Evolutionary conservation across 805 yeast species (phyloP), one percentile per base, ranked within the genome.

Genomic region (Wickerhamiella musiphila): DNA sequence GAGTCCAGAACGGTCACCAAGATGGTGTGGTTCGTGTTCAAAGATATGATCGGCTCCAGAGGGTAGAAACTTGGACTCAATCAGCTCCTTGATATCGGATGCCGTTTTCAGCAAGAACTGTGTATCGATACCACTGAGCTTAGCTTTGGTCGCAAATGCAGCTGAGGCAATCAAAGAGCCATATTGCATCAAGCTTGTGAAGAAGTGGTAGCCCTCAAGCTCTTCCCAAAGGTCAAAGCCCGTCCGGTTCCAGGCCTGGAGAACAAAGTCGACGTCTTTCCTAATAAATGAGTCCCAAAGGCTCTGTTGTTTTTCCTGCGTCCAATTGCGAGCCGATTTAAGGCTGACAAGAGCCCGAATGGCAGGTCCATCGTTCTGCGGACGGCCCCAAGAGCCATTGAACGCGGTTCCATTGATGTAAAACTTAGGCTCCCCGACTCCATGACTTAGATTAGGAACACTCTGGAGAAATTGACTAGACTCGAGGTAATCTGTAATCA

Each of bases 171-270:
- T 55, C 14, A 84, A 44, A 1, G 93, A 78, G 38, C 73, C 67
- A 38, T 78, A 58, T 52, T 83, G 94, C 4, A 73, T 69, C 44
- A 78, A 52, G 10, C 76, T 59, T 1, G 93, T 84, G 54, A 81
- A 86, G 39, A 82, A 73, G 52, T 84, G 95, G 31, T 59, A 46
- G 0, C 84, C 70, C 37, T 70, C 49, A 31, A 78, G 60, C 53
- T 84, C 96, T 56, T 84, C 96, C 96, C 96, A 84, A 26, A 84
- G 59, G 55, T 84, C 95, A 56, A 78, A 86, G n/a, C 81, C 74
- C 4, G 55, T 52, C 8, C 54, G 49, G 9, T 55, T 45, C 94
- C 94, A 86, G 44, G 66, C 62, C 4, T 53, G 46, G 12, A 65
- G 40, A 15, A 78, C 63, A 44, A 73, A 86, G 31, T 61, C 56